Percentiles rank a stretch among this genome's conserved stretches.
These are phyloP conservation scores for Anethum foeniculum DNA, from an alignment of 140 eudicot species.

Conservation along the genomic window DNA sequence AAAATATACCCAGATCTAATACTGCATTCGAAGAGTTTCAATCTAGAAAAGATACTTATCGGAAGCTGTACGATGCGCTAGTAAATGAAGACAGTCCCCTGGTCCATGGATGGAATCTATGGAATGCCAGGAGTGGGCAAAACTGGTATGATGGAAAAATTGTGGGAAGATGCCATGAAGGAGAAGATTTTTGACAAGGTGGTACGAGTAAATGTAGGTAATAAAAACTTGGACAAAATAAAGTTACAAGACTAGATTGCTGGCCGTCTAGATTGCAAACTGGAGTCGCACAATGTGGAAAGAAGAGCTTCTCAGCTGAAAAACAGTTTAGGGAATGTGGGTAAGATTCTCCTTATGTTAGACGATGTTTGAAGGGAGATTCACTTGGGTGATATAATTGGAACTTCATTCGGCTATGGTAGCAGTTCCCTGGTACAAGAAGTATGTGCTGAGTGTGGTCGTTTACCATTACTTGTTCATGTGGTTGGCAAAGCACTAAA, in stretches of 20 bases:
- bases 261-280: background rate
- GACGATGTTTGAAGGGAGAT: slow-evolving; percentile 19
- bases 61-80: too few relatives aligned
- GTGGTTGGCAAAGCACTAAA: slow-evolving; percentile 15
- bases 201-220: too few relatives aligned
- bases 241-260: slow-evolving; percentile 15
- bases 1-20: too few relatives aligned
- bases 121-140: too few relatives aligned
- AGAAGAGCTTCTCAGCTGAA: background rate
- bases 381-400: background rate
- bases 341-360: slow-evolving; percentile 7
- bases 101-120: too few relatives aligned
- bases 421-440: background rate
- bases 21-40: too few relatives aligned
- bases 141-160: too few relatives aligned
- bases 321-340: background rate
- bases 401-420: background rate
- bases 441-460: slow-evolving; percentile 12
- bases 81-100: too few relatives aligned
- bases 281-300: background rate
- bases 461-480: slow-evolving; percentile 13
- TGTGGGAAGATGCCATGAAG: too few relatives aligned
- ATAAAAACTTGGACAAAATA: too few relatives aligned
- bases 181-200: too few relatives aligned
- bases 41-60: too few relatives aligned